Evolutionary conservation across 2,329 filamentous ascomycete genomes (phyloP), one percentile per base, ranked within the genome.

Genomic region (Ceratocystis ficicola): DNA sequence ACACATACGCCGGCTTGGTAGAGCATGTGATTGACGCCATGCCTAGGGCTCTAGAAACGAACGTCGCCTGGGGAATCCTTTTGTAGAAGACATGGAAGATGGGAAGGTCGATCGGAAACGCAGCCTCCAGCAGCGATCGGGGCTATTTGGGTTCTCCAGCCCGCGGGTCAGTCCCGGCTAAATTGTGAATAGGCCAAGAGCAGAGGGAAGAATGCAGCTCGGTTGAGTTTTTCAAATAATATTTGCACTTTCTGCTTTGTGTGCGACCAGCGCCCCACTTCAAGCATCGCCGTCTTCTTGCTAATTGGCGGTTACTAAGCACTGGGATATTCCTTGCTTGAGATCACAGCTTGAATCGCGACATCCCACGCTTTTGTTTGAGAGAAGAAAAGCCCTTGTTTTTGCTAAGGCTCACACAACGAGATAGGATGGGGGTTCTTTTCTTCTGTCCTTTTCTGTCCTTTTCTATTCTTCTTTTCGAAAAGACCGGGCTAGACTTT

Each of bases 311-410:
- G 15, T 57, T 57, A 17, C 30, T 25, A 15, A 57, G 25, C 52
- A 28, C 52, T n/a, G 5, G 52, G 52, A 32, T 57, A 8, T 6
- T 30, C 52, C 52, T 17, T 57, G 52, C 36, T 57, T 22, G 5
- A 15, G 3, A 30, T 57, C 17, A 30, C 52, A 57, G 52, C 52
- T 57, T 32, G 52, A 57, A 57, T 57, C 28, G 22, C 15, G n/a
- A 57, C 52, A 57, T 57, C 52, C 52, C 52, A 57, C 52, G 52
- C 52, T 57, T 30, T 57, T 55, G n/a, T 6, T 2, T 15, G 15
- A 32, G 28, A 17, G 25, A 15, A 30, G 17, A 28, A 57, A 32
- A 57, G 30, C 25, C 52, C 25, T 57, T 41, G 3, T 32, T 57
- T 57, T 57, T 57, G 52, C 25, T n/a, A 57, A 28, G 25, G 10